Conservation (phyloP, 208 protist species). For the Wallacemonas rigidus region DNA sequence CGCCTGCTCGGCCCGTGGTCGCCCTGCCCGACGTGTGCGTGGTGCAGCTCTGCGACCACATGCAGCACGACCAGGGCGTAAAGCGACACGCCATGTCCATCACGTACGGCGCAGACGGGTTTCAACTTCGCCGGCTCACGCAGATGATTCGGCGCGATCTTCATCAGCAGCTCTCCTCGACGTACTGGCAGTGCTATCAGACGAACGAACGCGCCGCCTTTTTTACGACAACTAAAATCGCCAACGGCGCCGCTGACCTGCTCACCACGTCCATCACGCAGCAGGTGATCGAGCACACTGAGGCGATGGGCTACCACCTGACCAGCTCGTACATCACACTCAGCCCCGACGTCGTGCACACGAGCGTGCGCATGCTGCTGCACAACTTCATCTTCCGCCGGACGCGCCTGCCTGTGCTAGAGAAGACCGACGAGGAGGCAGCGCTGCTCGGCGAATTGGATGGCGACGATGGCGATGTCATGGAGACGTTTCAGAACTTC, state of each 20-base stretch:
- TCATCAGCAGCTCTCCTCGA: constrained; percentile 76
- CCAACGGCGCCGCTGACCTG: constrained; percentile 83
- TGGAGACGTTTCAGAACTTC: constrained; percentile 78
- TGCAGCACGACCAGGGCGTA: constrained; percentile 88
- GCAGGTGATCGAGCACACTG: constrained; percentile 82
- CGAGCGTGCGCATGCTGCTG: constrained; percentile 85
- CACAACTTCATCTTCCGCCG: constrained; percentile 88
- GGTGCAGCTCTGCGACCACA: constrained; percentile 85
- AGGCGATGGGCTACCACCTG: constrained; percentile 79
- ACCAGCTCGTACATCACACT: constrained; percentile 79
- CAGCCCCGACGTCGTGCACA: constrained; percentile 85
- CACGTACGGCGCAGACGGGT: constrained; percentile 85
- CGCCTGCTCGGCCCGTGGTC: constrained; percentile 11
- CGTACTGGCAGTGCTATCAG: constrained; percentile 91
- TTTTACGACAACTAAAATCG: constrained; percentile 87
- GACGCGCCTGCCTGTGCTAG: constrained; percentile 44
- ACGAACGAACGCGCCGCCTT: constrained; percentile 85
- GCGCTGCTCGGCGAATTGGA: constrained; percentile 31
- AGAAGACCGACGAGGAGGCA: constrained; percentile 53
- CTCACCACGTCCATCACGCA: constrained; percentile 86
- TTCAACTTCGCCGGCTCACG: constrained; percentile 70
- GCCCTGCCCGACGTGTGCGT: constrained; percentile 79
- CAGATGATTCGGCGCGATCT: constrained; percentile 75
- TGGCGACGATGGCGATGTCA: constrained; percentile 34
- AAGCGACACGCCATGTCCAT: constrained; percentile 89